A percentile compares a stretch with the other conserved stretches of the same genome.
Evolutionary conservation across 2,329 filamentous ascomycete genomes (phyloP).

Genomic region (Neopestalotiopsis sp.): DNA sequence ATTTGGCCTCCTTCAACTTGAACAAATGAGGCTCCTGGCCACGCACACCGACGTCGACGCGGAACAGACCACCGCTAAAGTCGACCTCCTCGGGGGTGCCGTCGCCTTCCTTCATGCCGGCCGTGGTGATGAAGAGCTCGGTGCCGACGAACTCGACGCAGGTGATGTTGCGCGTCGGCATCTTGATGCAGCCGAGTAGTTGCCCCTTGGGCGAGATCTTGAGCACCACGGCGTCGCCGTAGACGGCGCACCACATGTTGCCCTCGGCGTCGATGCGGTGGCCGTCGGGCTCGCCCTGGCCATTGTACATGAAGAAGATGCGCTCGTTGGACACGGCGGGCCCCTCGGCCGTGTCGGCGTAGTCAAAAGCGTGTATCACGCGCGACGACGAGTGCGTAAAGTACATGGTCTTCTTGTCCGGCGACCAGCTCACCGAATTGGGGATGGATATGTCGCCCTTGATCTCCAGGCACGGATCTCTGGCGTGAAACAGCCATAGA

Average conservation of each 20-base stretch:
- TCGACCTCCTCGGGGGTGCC: conserved; percentile 67
- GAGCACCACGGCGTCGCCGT: conserved; percentile 77
- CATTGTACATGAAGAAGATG: conserved; percentile 74
- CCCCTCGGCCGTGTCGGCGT: conserved; percentile 56
- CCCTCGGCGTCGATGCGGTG: conserved; percentile 84
- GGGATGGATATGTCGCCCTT: conserved; percentile 73
- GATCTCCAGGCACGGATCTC: conserved; percentile 64
- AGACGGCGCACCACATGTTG: conserved; percentile 89
- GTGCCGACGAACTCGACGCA: conserved; percentile 81
- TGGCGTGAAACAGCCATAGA: conserved; percentile 73
- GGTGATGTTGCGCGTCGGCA: conserved; percentile 81
- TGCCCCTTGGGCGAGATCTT: conserved; percentile 73
- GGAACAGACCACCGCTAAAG: conserved; percentile 75
- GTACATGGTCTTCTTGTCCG: conserved; percentile 76
- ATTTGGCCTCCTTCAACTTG: conserved; percentile 45
- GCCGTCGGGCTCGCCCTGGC: conserved; percentile 77
- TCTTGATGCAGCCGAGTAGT: conserved; percentile 74
- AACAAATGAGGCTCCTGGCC: conserved; percentile 71
- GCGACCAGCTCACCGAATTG: conserved; percentile 84
- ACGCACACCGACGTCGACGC: conserved; percentile 75
- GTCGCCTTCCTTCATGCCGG: conserved; percentile 68
- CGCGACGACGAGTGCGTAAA: conserved; percentile 79
- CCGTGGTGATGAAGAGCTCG: conserved; percentile 80
- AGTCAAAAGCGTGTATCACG: conserved; percentile 78
- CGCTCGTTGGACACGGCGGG: conserved; percentile 72